Evolutionary conservation across 495 filamentous ascomycete genomes (phyloP), one percentile per base, ranked within the genome.

Genomic region (Clavariopsis aquatica): DNA sequence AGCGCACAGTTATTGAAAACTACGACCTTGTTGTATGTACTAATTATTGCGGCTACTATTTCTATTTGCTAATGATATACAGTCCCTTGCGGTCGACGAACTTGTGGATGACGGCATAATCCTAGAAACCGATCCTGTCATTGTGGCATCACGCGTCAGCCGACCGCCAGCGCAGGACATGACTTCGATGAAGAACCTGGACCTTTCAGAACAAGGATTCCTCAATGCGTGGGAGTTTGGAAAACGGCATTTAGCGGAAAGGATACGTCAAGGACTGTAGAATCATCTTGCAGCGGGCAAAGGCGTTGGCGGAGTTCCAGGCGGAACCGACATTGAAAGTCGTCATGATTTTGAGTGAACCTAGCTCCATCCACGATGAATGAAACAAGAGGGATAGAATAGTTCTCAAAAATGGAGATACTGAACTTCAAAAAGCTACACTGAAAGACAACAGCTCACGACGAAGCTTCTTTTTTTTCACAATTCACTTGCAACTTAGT

Each of bases 41-140:
- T 53, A 68, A 29, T 10, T 6, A 0, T 22, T 3, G 10, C 36
- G 8, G 19, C 19, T 47, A 56, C 4, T 1, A 3, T 22, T 2
- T 38, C 10, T 8, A 38, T 17, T 26, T 38, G 20, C 34, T 65
- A 65, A 62, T 69, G 49, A 29, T 3, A 22, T 87, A 9, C 89
- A 96, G 59, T 89, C 92, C 22, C 82, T 99, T 22, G 89, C 93
- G 46, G 89, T 98, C 58, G 94, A 99, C 76, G 94, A 99, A 76
- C 91, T 96, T 58, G 87, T 96, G 29, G 94, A 98, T 76, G 94
- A 98, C 68, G 94, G 94, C 29, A 92, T 99, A 66, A 92, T 98
- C 66, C 82, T 99, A 13, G 94, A 99, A 79, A 96, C 92, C 0
- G 94, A 99, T 75, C 92, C 94, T 0, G 90, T 93, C 27, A 85